phyloP scores from a whole-genome alignment of 345 rosid species.

The Populus alba region DNA sequence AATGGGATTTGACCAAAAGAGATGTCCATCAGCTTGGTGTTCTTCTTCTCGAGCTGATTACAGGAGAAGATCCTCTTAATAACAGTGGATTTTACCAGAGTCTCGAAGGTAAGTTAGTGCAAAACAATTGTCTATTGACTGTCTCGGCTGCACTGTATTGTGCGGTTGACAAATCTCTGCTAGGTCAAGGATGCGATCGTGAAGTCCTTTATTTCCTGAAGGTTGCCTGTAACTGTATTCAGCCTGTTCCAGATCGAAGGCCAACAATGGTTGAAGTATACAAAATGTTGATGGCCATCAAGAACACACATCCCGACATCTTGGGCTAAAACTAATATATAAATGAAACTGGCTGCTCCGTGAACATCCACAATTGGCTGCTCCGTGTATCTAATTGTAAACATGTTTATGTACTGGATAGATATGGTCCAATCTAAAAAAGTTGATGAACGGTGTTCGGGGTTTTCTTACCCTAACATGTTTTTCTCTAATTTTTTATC shows the following conservation, averaged over 20 bases:
- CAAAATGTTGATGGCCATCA: not conserved
- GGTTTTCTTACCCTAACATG: no score
- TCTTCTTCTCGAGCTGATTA: not conserved
- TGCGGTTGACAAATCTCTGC: not conserved
- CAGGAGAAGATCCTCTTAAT: not conserved
- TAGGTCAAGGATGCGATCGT: not conserved
- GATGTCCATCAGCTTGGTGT: not conserved
- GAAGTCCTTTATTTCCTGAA: not conserved
- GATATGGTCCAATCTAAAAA: no score
- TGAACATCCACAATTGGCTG: no score
- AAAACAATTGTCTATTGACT: not conserved
- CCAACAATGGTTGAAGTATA: conserved; percentile 1
- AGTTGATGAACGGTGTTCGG: no score
- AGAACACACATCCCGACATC: not conserved
- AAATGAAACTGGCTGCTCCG: no score
- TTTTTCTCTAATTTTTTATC: no score
- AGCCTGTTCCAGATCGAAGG: not conserved
- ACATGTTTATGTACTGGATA: no score
- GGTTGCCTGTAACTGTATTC: not conserved
- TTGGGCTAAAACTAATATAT: no score
- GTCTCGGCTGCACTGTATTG: not conserved
- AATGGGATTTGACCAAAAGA: not conserved
- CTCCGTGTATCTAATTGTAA: no score
- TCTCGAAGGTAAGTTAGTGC: no score
- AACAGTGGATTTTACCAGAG: not conserved